Base-by-base conservation (phyloP, 2,329 filamentous ascomycete species). In the Tolypocladium ophioglossoides region DNA sequence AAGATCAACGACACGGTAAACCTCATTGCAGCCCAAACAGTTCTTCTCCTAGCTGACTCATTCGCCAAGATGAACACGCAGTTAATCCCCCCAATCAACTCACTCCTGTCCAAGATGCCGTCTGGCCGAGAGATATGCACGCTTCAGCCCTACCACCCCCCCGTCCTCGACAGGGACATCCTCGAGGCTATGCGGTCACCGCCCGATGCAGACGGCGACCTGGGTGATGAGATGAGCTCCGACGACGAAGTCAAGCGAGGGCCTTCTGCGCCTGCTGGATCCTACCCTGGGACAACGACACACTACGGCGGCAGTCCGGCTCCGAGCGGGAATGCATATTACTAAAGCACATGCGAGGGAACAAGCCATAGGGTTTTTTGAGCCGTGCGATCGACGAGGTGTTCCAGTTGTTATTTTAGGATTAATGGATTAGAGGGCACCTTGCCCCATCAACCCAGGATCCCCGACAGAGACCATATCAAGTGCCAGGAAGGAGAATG, bases 1-100 rank as follows among this genome's bases (percentile, higher is more conserved):
- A 94, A 91, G 72, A 83, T 91, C 70, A 99, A 99, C 65, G 90
- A 96, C 69, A 95, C 89, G 20, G 89, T 95, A 72, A 73, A 82
- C 58, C 7, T 3, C 4, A 1, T 2, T 11, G 7, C 4, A 14
- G 10, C n/a, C 0, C 1, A 12, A 2, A 2, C 2, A 1, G 12
- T 24, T n/a, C 30, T 9, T 6, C 3, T 35, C 34, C 38, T 52
- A 39, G 55, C 58, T 63, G 54, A 58, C 50, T 39, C 16, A 22
- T 34, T 14, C 12, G 0, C 57, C 11, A 48, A 92, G 84, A 85
- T 96, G 63, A 89, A 91, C 56, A 86, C 90, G 0, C 90, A 96
- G 66, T 54, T 76, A 2, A 79, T 97, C 35, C 90, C 91, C 0
- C 78, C 87, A 0, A 78, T 81, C 5, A 85, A 84, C 16, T 80